Base-by-base conservation (phyloP, 371 early-diverging fungal species). In the Rhizopus stolonifer region DNA sequence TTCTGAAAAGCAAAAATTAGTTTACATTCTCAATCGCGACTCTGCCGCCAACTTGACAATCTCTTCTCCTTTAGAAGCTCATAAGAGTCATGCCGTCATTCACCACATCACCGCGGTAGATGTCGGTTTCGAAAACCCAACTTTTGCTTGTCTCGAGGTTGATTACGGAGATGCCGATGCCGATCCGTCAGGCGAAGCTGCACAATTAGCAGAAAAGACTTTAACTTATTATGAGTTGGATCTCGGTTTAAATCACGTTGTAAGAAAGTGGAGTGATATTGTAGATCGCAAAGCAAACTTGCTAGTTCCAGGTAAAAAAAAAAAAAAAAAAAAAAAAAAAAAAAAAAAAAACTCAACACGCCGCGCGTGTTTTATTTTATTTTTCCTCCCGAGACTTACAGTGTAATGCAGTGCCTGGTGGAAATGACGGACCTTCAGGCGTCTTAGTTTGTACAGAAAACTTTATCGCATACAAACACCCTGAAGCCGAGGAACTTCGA, bases 81-180 rank as follows among this genome's bases (percentile, higher is more conserved):
- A 93, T 74, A 91, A 90, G 59, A 72, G 89, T 11, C 80, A 88
- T 45, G 86, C 88, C 0, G 61, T 97, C 18, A 82, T 88, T 51
- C 87, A 86, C 52, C 79, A 84, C 58, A 73, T 89, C 38, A 88
- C 88, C 25, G 98, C 91, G 15, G 82, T 98, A 15, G 98, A 99
- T 71, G 98, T 99, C 31, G 98, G 96, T 0, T 99, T 90, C 60
- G 98, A 99, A 58, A 99, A 98, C 70, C 99, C 99, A 2, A 81
- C 95, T 29, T 99, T 99, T 82, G 98, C 97, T 0, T 84, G 87
- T 57, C 66, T 99, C 32, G 99, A 97, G 63, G 82, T 87, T 1
- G 91, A 90, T 69, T 93, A 93, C 67, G 64, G 82, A 9, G 99
- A 94, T 26, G 83, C 89, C 2, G 93, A 93, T 69, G 76, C 81